Evolutionary conservation across 2,329 filamentous ascomycete species (phyloP).

Genomic region (Tolypocladium ovalisporum): DNA sequence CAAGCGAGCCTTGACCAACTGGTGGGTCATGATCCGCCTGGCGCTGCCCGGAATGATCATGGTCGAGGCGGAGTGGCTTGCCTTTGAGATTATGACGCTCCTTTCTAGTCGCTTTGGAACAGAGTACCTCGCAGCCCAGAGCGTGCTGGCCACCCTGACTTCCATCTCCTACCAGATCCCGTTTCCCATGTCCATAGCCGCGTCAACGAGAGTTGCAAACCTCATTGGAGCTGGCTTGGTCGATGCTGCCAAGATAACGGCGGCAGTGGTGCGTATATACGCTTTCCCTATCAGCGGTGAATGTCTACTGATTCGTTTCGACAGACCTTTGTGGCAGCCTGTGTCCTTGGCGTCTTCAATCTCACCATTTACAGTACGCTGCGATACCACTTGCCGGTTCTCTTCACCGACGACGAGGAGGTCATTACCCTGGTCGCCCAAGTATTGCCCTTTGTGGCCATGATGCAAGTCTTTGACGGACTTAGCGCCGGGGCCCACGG

Average conservation of each 20-base stretch:
- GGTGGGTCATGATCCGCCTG: slow-evolving; percentile 73
- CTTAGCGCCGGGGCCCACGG: slow-evolving; percentile 72
- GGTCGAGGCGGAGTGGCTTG: slow-evolving; percentile 88
- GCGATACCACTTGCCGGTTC: slow-evolving; percentile 60
- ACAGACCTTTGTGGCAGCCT: slow-evolving; percentile 49
- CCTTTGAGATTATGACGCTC: slow-evolving; percentile 87
- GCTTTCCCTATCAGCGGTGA: background rate
- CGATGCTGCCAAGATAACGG: slow-evolving; percentile 67
- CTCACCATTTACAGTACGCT: slow-evolving; percentile 57
- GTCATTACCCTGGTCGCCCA: slow-evolving; percentile 58
- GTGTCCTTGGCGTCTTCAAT: slow-evolving; percentile 70
- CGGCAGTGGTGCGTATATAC: slow-evolving; percentile 52
- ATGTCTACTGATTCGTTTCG: background rate
- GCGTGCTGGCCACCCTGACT: slow-evolving; percentile 67
- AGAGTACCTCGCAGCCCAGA: slow-evolving; percentile 76
- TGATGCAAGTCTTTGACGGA: slow-evolving; percentile 85
- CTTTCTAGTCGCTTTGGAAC: slow-evolving; percentile 69
- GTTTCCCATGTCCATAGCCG: slow-evolving; percentile 82
- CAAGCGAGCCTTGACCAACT: slow-evolving; percentile 58
- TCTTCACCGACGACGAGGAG: slow-evolving; percentile 66
- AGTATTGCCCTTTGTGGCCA: slow-evolving; percentile 69
- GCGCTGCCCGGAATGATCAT: slow-evolving; percentile 84
- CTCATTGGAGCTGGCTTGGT: slow-evolving; percentile 80
- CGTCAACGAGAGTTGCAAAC: slow-evolving; percentile 82
- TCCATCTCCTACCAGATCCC: slow-evolving; percentile 83